Evolutionary conservation across 2,329 filamentous ascomycete genomes (phyloP), one percentile per base, ranked within the genome.

Genomic region (Chaetomium sp.): DNA sequence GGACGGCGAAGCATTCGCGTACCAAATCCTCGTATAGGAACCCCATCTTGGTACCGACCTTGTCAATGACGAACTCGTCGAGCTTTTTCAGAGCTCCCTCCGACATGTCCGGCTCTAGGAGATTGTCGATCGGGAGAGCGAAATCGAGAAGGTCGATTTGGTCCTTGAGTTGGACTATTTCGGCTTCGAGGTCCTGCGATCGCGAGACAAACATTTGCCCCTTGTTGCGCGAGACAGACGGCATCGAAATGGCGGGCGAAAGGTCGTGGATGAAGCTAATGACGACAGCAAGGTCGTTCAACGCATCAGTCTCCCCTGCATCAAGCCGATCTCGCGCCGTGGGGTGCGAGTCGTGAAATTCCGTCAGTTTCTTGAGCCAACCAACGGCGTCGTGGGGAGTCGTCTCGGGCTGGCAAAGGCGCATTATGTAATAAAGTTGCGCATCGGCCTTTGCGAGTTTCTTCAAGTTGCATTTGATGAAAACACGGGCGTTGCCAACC

Each of bases 1-100:
- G 65, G 5, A 74, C 71, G 1, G 67, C 45, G 0, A 82, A 55
- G 60, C 75, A 78, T 0, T 79, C 75, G 0, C 80, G 72, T 2
- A 82, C 69, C 7, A 80, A 60, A 51, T 81, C 77, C 54, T 80
- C 73, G 65, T 82, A 84, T 0, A 83, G 68, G 51, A 76, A 76
- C 1, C 76, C 78, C 16, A 83, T 65, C 21, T 74, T 78, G 0
- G 75, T 73, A 35, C 80, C 80, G 0, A 74, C 67, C 31, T 78
- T 78, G 0, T 78, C 71, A 0, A 72, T 45, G 3, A 83, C 62
- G 56, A 79, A 79, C 12, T 56, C 29, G 21, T 62, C 33, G 33
- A 61, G 50, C 19, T 55, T 61, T 2, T 71, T 70, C 4, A 83
- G 68, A 1, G 80, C 78, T 0, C 65, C 66, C 2, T 72, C 66